Evolutionary conservation across 352 stramenopile species (phyloP).

Genomic region (Phytophthora cajani): DNA sequence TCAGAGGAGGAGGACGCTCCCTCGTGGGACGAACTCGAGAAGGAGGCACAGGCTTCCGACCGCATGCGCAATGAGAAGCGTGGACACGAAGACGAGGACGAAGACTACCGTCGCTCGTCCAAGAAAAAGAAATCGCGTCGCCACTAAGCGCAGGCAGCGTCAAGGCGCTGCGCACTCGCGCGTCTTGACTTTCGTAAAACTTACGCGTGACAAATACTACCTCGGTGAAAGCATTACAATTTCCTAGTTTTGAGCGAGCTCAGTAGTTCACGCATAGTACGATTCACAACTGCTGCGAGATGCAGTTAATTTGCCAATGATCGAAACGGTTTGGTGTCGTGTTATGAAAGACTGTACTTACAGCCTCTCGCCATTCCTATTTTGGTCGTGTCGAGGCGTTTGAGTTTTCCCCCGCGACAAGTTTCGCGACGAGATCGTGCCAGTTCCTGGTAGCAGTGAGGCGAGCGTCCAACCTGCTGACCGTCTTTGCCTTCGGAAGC

Average conservation of each 20-base stretch:
- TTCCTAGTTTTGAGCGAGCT: background rate
- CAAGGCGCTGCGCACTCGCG: background rate
- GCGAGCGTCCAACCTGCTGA: no score
- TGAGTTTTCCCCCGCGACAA: no score
- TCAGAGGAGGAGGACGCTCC: conserved; percentile 75
- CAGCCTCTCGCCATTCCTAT: no score
- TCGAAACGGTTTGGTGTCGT: no score
- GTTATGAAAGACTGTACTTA: no score
- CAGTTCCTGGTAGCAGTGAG: no score
- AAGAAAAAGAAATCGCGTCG: conserved; percentile 65
- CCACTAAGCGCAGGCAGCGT: conserved; percentile 32
- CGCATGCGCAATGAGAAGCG: conserved; percentile 61
- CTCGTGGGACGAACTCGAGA: conserved; percentile 85
- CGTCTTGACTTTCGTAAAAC: conserved; percentile 26
- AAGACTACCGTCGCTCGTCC: conserved; percentile 59
- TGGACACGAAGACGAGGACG: conserved; percentile 62
- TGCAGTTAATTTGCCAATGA: no score
- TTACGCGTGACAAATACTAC: conserved; percentile 39
- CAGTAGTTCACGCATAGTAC: no score
- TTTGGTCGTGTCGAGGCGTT: no score
- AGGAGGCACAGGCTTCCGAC: conserved; percentile 76
- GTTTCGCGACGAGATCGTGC: no score
- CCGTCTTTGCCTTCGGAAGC: no score
- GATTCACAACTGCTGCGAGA: no score
- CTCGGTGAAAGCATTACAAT: conserved; percentile 16